Conservation (phyloP, 768 basidiomycete species). For the Lactarius hatsudake region DNA sequence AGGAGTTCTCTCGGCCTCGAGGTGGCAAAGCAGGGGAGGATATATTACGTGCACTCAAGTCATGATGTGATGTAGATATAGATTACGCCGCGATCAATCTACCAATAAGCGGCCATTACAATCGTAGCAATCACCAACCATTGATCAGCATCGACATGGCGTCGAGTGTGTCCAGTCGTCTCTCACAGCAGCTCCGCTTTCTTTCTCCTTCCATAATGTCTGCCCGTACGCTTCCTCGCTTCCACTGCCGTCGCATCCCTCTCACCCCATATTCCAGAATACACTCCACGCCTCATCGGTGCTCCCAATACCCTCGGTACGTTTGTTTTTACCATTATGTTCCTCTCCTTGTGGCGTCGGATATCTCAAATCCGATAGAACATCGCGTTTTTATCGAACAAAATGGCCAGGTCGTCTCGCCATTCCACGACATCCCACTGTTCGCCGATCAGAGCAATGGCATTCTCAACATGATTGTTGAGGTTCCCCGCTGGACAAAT, state of each 20-base stretch:
- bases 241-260: conserved; percentile 17
- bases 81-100: background rate
- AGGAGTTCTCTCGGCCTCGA: conserved; percentile 54
- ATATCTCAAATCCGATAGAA: conserved; percentile 47
- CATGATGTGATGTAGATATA: conserved; percentile 11
- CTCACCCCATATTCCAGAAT: conserved; percentile 44
- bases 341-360: background rate
- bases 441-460: conserved; percentile 94
- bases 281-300: conserved; percentile 74
- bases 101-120: background rate
- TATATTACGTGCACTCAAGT: conserved; percentile 42
- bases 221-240: conserved; percentile 45
- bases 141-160: conserved; percentile 14
- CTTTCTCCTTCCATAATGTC: conserved; percentile 54
- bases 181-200: conserved; percentile 62
- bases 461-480: conserved; percentile 98
- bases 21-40: conserved; percentile 33
- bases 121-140: background rate
- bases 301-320: conserved; percentile 92
- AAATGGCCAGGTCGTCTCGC: conserved; percentile 76
- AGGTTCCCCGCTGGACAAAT: conserved; percentile 99
- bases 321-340: conserved; percentile 16
- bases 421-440: conserved; percentile 97
- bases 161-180: conserved; percentile 37
- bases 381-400: conserved; percentile 95